These are phyloP conservation scores for Penicillium sp. DNA, from an alignment of 2,329 filamentous ascomycete species.

Conservation along the genomic window DNA sequence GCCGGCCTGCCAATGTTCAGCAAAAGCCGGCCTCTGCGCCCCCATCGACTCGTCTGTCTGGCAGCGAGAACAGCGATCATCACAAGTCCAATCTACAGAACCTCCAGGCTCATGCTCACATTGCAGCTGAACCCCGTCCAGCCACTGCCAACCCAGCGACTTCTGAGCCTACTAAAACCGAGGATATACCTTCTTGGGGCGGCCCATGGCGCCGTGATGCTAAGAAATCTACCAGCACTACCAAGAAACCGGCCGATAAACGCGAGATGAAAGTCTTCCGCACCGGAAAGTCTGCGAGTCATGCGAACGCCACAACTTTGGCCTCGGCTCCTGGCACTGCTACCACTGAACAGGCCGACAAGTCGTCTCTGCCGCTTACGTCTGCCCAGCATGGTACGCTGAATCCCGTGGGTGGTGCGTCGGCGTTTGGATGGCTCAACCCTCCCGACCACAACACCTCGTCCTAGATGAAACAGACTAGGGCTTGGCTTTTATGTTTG, in stretches of 20 bases:
- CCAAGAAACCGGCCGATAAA: slow-evolving; percentile 42
- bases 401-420: slow-evolving; percentile 89
- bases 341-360: slow-evolving; percentile 12
- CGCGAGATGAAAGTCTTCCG: slow-evolving; percentile 86
- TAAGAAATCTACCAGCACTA: slow-evolving; percentile 25
- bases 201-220: slow-evolving; percentile 64
- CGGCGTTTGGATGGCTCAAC: slow-evolving; percentile 92
- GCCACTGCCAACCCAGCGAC: slow-evolving; percentile 11
- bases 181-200: slow-evolving; percentile 54
- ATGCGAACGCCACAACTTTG: slow-evolving; percentile 31
- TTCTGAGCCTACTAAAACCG: slow-evolving; percentile 25
- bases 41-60: slow-evolving; percentile 23
- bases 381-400: slow-evolving; percentile 42
- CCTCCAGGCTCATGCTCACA: slow-evolving; percentile 5
- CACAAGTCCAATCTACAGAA: slow-evolving; percentile 18
- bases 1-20: slow-evolving; percentile 25
- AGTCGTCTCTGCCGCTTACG: neutral
- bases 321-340: slow-evolving; percentile 13
- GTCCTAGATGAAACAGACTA: slow-evolving; percentile 28
- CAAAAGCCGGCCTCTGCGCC: slow-evolving; percentile 29
- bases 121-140: slow-evolving; percentile 5
- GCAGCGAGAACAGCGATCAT: slow-evolving; percentile 24
- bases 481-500: slow-evolving; percentile 7
- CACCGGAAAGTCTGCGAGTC: slow-evolving; percentile 61
- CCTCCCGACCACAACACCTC: slow-evolving; percentile 26